Conservation (phyloP, 2,329 filamentous ascomycete species). For the Pestalotiopsis sp. region DNA sequence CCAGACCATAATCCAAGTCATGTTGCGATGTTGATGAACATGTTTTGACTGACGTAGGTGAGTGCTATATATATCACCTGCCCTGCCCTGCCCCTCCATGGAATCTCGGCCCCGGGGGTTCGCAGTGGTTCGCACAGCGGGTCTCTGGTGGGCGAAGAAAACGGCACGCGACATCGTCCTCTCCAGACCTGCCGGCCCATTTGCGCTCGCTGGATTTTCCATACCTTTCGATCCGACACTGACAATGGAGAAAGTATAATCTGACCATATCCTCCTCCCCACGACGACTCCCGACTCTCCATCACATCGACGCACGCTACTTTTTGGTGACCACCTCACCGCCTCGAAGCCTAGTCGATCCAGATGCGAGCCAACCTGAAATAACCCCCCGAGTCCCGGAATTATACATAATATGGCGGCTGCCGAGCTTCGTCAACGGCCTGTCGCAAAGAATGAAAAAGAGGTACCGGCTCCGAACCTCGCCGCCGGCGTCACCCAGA, state of each 20-base stretch:
- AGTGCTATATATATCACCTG: neutral
- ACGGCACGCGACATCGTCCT: neutral
- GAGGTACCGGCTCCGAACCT: slow-evolving; percentile 31
- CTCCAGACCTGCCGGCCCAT: neutral
- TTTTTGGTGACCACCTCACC: neutral
- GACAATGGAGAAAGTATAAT: neutral
- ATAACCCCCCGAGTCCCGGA: neutral
- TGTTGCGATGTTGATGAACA: neutral
- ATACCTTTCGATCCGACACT: neutral
- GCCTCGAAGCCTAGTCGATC: neutral
- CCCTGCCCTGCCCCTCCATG: neutral
- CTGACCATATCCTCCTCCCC: neutral
- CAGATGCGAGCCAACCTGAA: neutral
- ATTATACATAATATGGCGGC: slow-evolving; percentile 29
- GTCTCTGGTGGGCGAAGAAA: neutral
- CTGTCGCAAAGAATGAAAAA: slow-evolving; percentile 17
- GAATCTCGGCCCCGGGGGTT: neutral
- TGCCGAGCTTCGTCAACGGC: slow-evolving; percentile 37
- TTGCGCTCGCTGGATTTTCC: neutral
- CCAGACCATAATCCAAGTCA: neutral
- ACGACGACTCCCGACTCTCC: neutral
- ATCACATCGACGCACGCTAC: neutral
- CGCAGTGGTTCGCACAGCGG: neutral
- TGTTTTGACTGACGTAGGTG: neutral
- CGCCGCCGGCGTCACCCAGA: slow-evolving; percentile 18